Percentiles rank a stretch among this genome's conserved stretches.
phyloP scores from a whole-genome alignment of 2,329 filamentous ascomycete species.

The Endothia cerciana region DNA sequence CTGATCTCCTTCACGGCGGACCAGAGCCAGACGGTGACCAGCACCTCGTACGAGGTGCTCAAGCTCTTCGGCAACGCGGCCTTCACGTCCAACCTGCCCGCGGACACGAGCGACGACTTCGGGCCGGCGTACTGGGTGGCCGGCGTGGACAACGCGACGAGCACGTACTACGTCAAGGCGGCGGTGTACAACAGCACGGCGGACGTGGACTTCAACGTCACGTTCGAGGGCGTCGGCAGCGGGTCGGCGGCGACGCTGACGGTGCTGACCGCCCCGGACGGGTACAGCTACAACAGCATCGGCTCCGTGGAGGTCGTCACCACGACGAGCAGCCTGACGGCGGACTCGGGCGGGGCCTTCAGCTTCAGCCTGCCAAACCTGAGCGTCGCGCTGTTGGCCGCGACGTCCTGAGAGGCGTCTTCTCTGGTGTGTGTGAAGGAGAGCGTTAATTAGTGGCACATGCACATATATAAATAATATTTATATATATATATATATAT shows the following conservation, averaged over 20 bases:
- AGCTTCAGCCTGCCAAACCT: slow-evolving; percentile 56
- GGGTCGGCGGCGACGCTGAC: slow-evolving; percentile 49
- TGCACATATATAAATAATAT: background rate
- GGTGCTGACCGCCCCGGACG: slow-evolving; percentile 49
- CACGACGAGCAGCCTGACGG: slow-evolving; percentile 43
- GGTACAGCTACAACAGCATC: slow-evolving; percentile 49
- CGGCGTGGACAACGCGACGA: slow-evolving; percentile 31
- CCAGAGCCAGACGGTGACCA: slow-evolving; percentile 25
- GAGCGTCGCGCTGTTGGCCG: slow-evolving; percentile 60
- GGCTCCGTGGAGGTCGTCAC: slow-evolving; percentile 55
- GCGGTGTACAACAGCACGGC: slow-evolving; percentile 48
- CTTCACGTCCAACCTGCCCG: slow-evolving; percentile 27
- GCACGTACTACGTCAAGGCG: slow-evolving; percentile 27
- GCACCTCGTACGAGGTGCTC: slow-evolving; percentile 28
- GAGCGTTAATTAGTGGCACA: background rate
- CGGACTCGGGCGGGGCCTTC: slow-evolving; percentile 51
- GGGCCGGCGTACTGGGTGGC: slow-evolving; percentile 29
- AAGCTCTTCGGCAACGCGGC: slow-evolving; percentile 22
- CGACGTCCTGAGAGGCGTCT: slow-evolving; percentile 28
- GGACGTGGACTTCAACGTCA: slow-evolving; percentile 49
- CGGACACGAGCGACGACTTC: slow-evolving; percentile 32
- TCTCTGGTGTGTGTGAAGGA: background rate
- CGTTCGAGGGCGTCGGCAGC: slow-evolving; percentile 48
- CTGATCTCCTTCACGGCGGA: slow-evolving; percentile 27
- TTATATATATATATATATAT: background rate